Evolutionary conservation across 495 filamentous ascomycete genomes (phyloP), one percentile per base, ranked within the genome.

Genomic region (Barbatosphaeria neglecta): DNA sequence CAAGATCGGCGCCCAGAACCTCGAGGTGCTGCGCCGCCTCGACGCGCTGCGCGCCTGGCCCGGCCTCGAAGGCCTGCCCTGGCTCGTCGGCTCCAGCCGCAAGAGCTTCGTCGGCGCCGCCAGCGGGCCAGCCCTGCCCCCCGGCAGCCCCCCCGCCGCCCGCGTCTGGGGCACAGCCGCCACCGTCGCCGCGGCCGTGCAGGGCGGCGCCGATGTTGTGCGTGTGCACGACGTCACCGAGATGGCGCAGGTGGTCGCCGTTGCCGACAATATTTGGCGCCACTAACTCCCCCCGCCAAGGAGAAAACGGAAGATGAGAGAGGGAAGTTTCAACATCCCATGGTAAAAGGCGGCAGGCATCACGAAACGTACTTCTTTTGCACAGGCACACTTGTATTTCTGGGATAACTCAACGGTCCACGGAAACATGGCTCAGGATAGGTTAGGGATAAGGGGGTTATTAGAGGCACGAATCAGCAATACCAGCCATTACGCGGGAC

Each of bases 171-270:
- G 92, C 4, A 96, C 90, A 0, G 90, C 88, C 10, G 88, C 84
- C 11, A 86, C 90, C 2, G 87, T 97, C 2, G 80, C 87, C 9
- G 84, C 87, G 16, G 87, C 87, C 55, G 78, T 98, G 33, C 78
- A 82, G 46, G 88, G 87, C n/a, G 92, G 92, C 3, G 92, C 90
- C 15, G 92, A 97, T 74, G 80, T 98, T 45, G 85, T 98, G 18
- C 72, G 92, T 48, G 92, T 98, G 22, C 92, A 98, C 74, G 92
- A 97, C 74, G 87, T 90, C 4, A 63, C 68, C 50, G 85, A 94
- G 71, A 98, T 96, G 92, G 75, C 68, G 54, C 76, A 88, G 66
- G 90, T 95, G 18, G 78, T 80, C 4, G 83, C 78, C 59, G 88
- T 98, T 76, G 83, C 87, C 8, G 90, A 95, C 76, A 90, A 88